These are phyloP conservation scores for Acorus gramineus DNA, from an alignment of 106 monocot species.

Conservation along the genomic window DNA sequence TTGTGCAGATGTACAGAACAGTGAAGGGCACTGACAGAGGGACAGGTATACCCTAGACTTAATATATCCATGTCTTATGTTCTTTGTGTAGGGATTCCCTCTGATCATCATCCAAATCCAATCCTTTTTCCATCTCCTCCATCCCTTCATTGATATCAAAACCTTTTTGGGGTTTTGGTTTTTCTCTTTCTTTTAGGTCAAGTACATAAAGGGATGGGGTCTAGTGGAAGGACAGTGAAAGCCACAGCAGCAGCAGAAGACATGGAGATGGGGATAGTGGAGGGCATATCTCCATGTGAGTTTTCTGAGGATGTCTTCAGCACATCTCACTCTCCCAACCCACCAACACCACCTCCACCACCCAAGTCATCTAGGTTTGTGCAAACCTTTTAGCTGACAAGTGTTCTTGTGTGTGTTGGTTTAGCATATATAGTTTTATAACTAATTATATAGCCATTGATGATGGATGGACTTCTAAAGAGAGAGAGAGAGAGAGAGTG, in stretches of 20 bases:
- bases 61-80: neutral
- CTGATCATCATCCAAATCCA: too few species aligned
- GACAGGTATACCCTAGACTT: slow-evolving; percentile 13
- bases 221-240: slow-evolving; percentile 9
- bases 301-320: slow-evolving; percentile 5
- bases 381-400: neutral
- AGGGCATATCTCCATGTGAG: neutral
- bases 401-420: neutral
- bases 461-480: too few species aligned
- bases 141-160: neutral
- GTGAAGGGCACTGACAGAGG: slow-evolving; percentile 68
- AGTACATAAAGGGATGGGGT: slow-evolving; percentile 29
- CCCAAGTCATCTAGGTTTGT: slow-evolving; percentile 28
- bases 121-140: neutral
- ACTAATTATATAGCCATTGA: too few species aligned
- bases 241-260: neutral
- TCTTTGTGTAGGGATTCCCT: neutral
- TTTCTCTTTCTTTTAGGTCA: slow-evolving; percentile 18
- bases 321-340: slow-evolving; percentile 15
- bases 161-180: neutral
- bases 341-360: slow-evolving; percentile 20
- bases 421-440: neutral
- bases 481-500: too few species aligned
- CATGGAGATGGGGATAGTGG: slow-evolving; percentile 12
- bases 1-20: slow-evolving; percentile 88